Base-by-base conservation (phyloP, 164 flowering plant genomes). In the Magnolia changhungtana region DNA sequence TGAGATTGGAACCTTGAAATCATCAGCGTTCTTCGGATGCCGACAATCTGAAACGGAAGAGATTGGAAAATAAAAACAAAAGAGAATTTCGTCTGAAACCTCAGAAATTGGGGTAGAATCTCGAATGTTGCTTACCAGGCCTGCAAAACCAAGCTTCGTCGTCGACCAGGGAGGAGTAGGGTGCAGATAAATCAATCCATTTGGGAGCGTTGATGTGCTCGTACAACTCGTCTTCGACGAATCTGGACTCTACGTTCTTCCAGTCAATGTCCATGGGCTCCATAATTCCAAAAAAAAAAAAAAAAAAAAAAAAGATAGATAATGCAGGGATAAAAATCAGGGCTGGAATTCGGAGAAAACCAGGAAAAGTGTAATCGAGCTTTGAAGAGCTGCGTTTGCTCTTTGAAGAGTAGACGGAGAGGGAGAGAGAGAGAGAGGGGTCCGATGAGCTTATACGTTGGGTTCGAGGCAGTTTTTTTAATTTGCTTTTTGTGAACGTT, bases 231-330 rank as follows among this genome's bases (percentile, higher is more conserved):
- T 94, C 98, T 58, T 76, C 82, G 0, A 91, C 89, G 74, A 90
- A 92, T 24, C 72, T 80, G 8, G 92, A 92, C 2, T 90, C 89
- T 5, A 96, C 61, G 77, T 70, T 91, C 77, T 88, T 86, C 99
- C 98, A 94, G 69, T 94, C 97, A 63, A 96, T 94, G 63, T 88
- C 88, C 6, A 94, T 93, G 7, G 95, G 92, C 74, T 96, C 99
- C 99, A 96, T 93, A 68, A 72, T 71, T 50, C 27, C 9, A 6
- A 31, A 59, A 72, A 55, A n/a, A n/a, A n/a, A 19, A 13, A 71
- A 37, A 77, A 66, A 76, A 50, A 31, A n/a, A 73, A 61, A 50
- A n/a, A 49, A 61, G 45, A 50, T 29, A 71, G 13, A 10, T 8
- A 8, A n/a, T 68, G 59, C 69, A 74, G 23, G 1, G 13, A 63